Evolutionary conservation across 306 rosid genomes (phyloP).

Genomic region (Cercis canadensis): DNA sequence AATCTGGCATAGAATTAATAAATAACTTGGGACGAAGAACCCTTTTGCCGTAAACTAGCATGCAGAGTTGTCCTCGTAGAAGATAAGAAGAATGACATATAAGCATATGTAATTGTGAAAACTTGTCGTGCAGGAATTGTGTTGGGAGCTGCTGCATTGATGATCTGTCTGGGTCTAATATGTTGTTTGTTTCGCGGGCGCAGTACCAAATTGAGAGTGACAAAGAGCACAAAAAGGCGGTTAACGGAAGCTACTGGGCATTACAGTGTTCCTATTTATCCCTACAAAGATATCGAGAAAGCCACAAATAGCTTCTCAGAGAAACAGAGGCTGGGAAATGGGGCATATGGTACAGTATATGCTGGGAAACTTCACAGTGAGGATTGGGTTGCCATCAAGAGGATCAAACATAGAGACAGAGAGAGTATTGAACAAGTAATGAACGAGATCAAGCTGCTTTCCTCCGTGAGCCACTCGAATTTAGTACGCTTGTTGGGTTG

Average conservation of each 20-base stretch:
- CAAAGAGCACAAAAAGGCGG: slow-evolving; percentile 72
- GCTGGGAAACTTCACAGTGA: slow-evolving; percentile 72
- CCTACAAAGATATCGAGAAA: slow-evolving; percentile 80
- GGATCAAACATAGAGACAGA: slow-evolving; percentile 69
- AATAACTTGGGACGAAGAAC: too few species aligned
- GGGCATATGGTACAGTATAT: slow-evolving; percentile 91
- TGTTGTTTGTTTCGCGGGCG: slow-evolving; percentile 71
- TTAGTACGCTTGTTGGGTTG: slow-evolving; percentile 87
- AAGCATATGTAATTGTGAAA: not conserved
- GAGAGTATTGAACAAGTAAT: slow-evolving; percentile 82
- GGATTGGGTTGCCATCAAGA: slow-evolving; percentile 86
- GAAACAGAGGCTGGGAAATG: slow-evolving; percentile 74
- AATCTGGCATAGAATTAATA: too few species aligned
- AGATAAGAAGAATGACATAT: not conserved
- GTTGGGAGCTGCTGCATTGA: slow-evolving; percentile 57
- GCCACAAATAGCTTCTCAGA: slow-evolving; percentile 90
- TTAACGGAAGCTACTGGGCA: slow-evolving; percentile 75
- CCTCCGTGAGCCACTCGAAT: slow-evolving; percentile 80
- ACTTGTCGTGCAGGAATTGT: slow-evolving; percentile 52
- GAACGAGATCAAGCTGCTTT: slow-evolving; percentile 87
- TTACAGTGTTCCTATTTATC: slow-evolving; percentile 69
- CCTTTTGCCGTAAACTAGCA: too few species aligned
- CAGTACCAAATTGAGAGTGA: slow-evolving; percentile 51
- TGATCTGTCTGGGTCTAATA: slow-evolving; percentile 49
- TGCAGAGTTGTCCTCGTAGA: too few species aligned